Percentiles rank a stretch among this genome's conserved stretches.
These are phyloP conservation scores for Parastagonospora nodorum DNA, from an alignment of 2,329 filamentous ascomycete genomes.

Conservation along the genomic window DNA sequence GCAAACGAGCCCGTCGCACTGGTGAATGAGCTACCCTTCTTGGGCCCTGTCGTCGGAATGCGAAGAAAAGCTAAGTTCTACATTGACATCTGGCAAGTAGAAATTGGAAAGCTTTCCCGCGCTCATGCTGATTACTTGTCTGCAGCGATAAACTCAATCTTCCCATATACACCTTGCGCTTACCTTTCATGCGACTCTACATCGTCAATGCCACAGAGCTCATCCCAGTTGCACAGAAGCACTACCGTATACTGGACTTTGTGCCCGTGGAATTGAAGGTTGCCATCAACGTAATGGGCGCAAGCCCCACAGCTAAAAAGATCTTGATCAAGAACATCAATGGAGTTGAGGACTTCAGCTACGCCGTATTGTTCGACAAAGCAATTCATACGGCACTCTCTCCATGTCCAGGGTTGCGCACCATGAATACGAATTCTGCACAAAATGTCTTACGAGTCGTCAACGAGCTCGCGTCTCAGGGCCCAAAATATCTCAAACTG, in stretches of 20 bases:
- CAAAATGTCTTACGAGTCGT: constrained; percentile 23
- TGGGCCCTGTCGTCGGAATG: constrained; percentile 20
- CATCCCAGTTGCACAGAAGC: constrained; percentile 38
- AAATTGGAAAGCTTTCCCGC: too few relatives aligned
- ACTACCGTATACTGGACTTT: constrained; percentile 44
- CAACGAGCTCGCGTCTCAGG: constrained; percentile 8
- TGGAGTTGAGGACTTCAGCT: constrained; percentile 38
- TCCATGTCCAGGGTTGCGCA: constrained; percentile 40
- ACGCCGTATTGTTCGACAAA: constrained; percentile 34
- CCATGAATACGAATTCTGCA: constrained; percentile 43
- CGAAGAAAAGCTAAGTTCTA: constrained; percentile 15
- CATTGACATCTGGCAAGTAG: constrained; percentile 7
- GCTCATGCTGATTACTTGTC: neutral
- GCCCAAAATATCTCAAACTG: constrained; percentile 2
- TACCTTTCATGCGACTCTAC: constrained; percentile 48
- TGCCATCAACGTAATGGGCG: constrained; percentile 38
- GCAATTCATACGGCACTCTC: constrained; percentile 38
- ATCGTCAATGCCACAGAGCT: constrained; percentile 45
- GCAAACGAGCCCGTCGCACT: constrained; percentile 13
- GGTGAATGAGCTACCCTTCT: constrained; percentile 14
- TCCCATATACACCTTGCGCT: constrained; percentile 48
- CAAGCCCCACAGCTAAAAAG: constrained; percentile 32
- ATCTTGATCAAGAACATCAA: constrained; percentile 42
- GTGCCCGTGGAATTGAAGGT: constrained; percentile 45
- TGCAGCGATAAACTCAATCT: constrained; percentile 13